Conservation (phyloP, 2,329 filamentous ascomycete species). For the Orbilia oligospora region DNA sequence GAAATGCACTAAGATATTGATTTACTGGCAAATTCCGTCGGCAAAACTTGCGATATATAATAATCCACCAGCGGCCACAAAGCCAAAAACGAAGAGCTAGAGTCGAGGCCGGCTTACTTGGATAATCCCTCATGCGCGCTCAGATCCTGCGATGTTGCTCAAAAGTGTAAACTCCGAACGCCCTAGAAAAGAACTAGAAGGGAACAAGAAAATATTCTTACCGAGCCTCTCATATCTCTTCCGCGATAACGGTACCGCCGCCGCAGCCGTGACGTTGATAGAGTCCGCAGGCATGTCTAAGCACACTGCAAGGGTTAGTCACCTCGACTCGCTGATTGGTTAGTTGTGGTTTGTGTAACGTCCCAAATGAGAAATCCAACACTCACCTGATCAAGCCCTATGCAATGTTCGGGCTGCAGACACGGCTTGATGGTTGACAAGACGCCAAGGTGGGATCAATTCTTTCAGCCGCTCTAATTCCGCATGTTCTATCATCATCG, state of each 20-base stretch:
- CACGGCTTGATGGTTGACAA: conserved; percentile 7
- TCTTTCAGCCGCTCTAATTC: conserved; percentile 11
- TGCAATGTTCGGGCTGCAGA: neutral
- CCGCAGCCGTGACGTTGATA: neutral
- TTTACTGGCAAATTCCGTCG: conserved; percentile 3
- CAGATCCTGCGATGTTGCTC: neutral
- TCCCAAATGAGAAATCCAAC: conserved; percentile 13
- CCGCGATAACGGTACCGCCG: neutral
- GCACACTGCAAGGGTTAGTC: conserved; percentile 1
- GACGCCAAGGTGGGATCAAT: conserved; percentile 2
- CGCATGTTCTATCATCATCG: neutral
- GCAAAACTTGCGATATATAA: conserved; percentile 1
- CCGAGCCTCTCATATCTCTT: neutral
- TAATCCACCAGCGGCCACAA: neutral
- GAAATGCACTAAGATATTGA: neutral
- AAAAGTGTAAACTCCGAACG: neutral
- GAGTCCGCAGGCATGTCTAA: neutral
- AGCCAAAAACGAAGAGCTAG: neutral
- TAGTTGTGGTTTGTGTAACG: conserved; percentile 5
- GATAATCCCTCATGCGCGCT: neutral
- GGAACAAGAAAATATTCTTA: neutral
- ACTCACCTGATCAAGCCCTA: conserved; percentile 11
- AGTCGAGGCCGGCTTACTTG: neutral
- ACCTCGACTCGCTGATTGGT: conserved; percentile 4
- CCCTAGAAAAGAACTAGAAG: neutral